A percentile compares a stretch with the other conserved stretches of the same genome.
Evolutionary conservation across 129 eudicot genomes (phyloP).

Genomic region (Arctium minus): DNA sequence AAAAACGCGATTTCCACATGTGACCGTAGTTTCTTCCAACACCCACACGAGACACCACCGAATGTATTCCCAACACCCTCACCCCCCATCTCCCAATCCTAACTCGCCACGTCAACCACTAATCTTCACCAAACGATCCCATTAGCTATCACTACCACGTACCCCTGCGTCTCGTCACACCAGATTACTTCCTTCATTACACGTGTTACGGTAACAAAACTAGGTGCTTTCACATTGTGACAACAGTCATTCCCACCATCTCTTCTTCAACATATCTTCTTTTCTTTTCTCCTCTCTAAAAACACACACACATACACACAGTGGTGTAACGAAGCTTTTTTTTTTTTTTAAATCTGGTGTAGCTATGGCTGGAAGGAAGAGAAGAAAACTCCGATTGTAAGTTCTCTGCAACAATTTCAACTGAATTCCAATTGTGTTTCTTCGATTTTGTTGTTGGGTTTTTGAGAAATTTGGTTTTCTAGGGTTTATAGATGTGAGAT

Average conservation of each 20-base stretch:
- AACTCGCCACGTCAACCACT: conserved; percentile 18
- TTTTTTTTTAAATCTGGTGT: neutral
- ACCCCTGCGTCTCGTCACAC: conserved; percentile 33
- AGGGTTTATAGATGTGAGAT: conserved; percentile 29
- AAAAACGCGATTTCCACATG: conserved; percentile 6
- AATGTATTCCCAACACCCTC: conserved; percentile 28
- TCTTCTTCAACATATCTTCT: neutral
- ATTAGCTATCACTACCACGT: conserved; percentile 30
- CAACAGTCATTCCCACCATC: conserved; percentile 39
- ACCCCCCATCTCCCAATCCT: neutral
- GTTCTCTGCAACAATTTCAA: conserved; percentile 9
- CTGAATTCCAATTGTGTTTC: conserved; percentile 7
- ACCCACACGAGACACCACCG: conserved; percentile 22
- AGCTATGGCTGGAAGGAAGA: conserved; percentile 59
- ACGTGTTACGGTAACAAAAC: conserved; percentile 29
- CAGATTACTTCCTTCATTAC: conserved; percentile 14
- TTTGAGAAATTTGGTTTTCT: neutral
- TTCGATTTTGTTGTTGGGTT: neutral
- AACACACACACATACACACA: conserved; percentile 14
- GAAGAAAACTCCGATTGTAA: conserved; percentile 40
- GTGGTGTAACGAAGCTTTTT: neutral
- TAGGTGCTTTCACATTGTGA: conserved; percentile 17
- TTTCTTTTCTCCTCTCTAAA: neutral
- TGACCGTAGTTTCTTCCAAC: conserved; percentile 21
- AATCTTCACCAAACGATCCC: conserved; percentile 21